phyloP scores from a whole-genome alignment of 345 rosid genomes.

The Erodium maritimum region DNA sequence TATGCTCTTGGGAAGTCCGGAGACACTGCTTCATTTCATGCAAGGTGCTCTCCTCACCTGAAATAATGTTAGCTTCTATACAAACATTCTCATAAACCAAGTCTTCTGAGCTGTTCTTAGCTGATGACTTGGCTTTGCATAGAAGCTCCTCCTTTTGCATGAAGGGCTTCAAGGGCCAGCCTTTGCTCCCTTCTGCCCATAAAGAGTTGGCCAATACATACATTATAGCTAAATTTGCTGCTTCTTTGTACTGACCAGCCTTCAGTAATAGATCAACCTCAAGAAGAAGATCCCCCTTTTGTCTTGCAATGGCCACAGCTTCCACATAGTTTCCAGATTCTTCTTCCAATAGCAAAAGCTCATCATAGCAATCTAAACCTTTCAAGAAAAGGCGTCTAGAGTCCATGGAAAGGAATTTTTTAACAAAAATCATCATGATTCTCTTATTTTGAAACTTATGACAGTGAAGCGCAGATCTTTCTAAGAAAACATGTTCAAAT shows the following conservation, averaged over 20 bases:
- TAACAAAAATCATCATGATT: constrained; percentile 19
- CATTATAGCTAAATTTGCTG: constrained; percentile 1
- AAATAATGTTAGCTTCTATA: background rate
- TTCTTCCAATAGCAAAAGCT: constrained; percentile 20
- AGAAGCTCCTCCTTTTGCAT: constrained; percentile 6
- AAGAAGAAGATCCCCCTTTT: constrained; percentile 1
- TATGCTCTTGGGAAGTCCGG: background rate
- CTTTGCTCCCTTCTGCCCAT: constrained; percentile 9
- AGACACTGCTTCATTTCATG: background rate
- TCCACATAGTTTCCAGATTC: constrained; percentile 16
- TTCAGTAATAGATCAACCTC: constrained; percentile 3
- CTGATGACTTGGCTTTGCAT: constrained; percentile 2
- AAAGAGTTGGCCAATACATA: constrained; percentile 8
- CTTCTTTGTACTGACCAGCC: constrained; percentile 6
- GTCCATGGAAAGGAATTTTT: constrained; percentile 6
- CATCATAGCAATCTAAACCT: constrained; percentile 13
- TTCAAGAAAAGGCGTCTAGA: constrained; percentile 8
- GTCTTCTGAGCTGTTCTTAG: background rate
- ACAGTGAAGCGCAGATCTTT: constrained; percentile 3
- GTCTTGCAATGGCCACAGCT: constrained; percentile 5
- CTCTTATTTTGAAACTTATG: background rate
- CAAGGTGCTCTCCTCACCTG: background rate
- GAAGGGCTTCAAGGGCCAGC: constrained; percentile 9
- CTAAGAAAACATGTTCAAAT: constrained; percentile 1
- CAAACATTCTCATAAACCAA: background rate